phyloP scores from a whole-genome alignment of 1,284 basidiomycete genomes.

The Rhodotorula sp. region DNA sequence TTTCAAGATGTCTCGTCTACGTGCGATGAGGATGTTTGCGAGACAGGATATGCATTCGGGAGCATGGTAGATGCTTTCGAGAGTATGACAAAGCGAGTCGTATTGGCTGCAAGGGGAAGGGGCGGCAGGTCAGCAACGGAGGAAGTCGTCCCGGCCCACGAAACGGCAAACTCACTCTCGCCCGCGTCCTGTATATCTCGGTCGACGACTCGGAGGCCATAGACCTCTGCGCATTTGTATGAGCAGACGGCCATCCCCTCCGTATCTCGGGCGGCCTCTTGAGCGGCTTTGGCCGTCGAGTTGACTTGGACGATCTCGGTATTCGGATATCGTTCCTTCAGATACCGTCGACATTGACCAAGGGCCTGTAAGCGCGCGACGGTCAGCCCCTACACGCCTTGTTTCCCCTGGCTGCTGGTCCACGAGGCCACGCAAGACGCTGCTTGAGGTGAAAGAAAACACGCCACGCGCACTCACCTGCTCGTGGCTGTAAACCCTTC shows the following conservation, averaged over 20 bases:
- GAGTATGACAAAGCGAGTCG: slow-evolving; percentile 34
- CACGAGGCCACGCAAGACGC: neutral
- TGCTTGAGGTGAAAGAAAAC: neutral
- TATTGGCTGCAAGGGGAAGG: slow-evolving; percentile 26
- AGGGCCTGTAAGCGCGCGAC: slow-evolving; percentile 26
- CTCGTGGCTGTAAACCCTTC: slow-evolving; percentile 44
- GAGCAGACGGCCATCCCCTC: slow-evolving; percentile 43
- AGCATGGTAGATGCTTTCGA: neutral
- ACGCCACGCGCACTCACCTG: slow-evolving; percentile 32
- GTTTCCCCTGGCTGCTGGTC: neutral
- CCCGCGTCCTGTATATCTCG: slow-evolving; percentile 44
- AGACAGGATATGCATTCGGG: slow-evolving; percentile 12
- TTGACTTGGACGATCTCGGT: slow-evolving; percentile 33
- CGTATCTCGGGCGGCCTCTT: slow-evolving; percentile 22
- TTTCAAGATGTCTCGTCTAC: too few relatives aligned
- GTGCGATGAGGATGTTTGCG: too few relatives aligned
- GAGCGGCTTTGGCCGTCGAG: slow-evolving; percentile 43
- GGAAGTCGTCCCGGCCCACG: neutral
- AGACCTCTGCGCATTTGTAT: slow-evolving; percentile 42
- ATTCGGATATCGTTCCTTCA: slow-evolving; percentile 28
- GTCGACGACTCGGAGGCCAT: slow-evolving; percentile 39
- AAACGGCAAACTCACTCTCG: slow-evolving; percentile 25
- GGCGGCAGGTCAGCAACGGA: neutral
- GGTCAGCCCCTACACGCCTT: neutral
- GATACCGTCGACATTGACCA: slow-evolving; percentile 41